Evolutionary conservation across 2,329 filamentous ascomycete species (phyloP).

Genomic region (Pestalotiopsis sp.): DNA sequence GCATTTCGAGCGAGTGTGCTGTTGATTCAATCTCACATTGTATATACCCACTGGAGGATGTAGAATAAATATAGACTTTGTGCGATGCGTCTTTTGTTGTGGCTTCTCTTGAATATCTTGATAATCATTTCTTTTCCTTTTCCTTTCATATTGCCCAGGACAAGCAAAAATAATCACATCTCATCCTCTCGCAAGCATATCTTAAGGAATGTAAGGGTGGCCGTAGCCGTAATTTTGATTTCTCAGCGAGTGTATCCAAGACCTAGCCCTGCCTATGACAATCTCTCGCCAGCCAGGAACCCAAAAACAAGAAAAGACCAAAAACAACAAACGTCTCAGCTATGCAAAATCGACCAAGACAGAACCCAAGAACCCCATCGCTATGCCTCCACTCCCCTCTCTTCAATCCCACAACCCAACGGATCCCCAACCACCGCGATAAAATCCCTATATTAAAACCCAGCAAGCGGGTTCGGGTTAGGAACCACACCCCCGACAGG

Average conservation of each 20-base stretch:
- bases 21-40: neutral
- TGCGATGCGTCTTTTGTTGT: neutral
- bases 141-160: no score
- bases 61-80: neutral
- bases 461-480: slow-evolving; percentile 7
- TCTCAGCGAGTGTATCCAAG: neutral
- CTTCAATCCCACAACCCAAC: neutral
- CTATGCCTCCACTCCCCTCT: neutral
- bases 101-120: no score
- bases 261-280: neutral
- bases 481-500: slow-evolving; percentile 28
- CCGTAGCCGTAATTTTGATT: no score
- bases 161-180: no score
- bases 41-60: neutral
- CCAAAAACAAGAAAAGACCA: neutral
- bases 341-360: neutral
- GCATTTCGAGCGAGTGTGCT: neutral
- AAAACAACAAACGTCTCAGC: neutral
- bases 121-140: no score
- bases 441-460: neutral
- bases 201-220: neutral
- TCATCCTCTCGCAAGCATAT: neutral
- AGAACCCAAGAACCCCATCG: neutral
- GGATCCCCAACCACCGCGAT: neutral
- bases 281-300: neutral